Percentiles rank a stretch among this genome's conserved stretches.
Conservation (phyloP, 1,284 basidiomycete species). For the Phlebopus sp. region DNA sequence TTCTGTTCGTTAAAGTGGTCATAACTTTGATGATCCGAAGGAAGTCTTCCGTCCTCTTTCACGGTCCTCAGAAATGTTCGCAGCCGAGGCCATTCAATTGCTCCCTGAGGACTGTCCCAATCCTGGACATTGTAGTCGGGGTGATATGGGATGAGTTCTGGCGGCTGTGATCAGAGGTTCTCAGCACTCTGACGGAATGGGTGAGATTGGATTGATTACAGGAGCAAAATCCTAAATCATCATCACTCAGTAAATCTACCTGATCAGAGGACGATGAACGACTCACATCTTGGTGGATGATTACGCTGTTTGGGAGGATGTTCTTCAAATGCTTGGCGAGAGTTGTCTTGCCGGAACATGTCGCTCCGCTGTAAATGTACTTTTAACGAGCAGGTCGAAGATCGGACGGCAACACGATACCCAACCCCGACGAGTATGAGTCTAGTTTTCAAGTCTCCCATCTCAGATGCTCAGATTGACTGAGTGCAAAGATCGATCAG, state of each 20-base stretch:
- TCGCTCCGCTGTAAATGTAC: slow-evolving; percentile 56
- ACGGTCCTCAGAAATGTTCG: slow-evolving; percentile 49
- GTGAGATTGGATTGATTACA: slow-evolving; percentile 37
- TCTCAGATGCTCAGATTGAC: slow-evolving; percentile 1
- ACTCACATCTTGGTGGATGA: slow-evolving; percentile 90
- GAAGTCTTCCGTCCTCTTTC: slow-evolving; percentile 62
- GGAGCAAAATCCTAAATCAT: slow-evolving; percentile 72
- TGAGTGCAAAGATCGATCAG: not conserved
- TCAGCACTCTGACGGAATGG: slow-evolving; percentile 10
- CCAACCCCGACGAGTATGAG: slow-evolving; percentile 69
- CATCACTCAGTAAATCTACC: slow-evolving; percentile 4
- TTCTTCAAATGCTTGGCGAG: slow-evolving; percentile 84
- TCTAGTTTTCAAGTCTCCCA: slow-evolving; percentile 25
- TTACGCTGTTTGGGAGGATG: slow-evolving; percentile 74
- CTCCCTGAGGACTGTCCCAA: slow-evolving; percentile 85
- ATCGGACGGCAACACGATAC: slow-evolving; percentile 35
- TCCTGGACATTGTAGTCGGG: slow-evolving; percentile 80
- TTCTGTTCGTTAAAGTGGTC: slow-evolving; percentile 87
- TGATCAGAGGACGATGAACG: not conserved
- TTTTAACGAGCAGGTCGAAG: not conserved
- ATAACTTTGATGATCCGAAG: slow-evolving; percentile 69
- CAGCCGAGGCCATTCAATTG: slow-evolving; percentile 78
- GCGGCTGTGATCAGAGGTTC: slow-evolving; percentile 47
- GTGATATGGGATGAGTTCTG: slow-evolving; percentile 77
- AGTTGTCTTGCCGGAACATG: slow-evolving; percentile 92